phyloP scores from a whole-genome alignment of 306 rosid genomes.

The Acacia confusa region DNA sequence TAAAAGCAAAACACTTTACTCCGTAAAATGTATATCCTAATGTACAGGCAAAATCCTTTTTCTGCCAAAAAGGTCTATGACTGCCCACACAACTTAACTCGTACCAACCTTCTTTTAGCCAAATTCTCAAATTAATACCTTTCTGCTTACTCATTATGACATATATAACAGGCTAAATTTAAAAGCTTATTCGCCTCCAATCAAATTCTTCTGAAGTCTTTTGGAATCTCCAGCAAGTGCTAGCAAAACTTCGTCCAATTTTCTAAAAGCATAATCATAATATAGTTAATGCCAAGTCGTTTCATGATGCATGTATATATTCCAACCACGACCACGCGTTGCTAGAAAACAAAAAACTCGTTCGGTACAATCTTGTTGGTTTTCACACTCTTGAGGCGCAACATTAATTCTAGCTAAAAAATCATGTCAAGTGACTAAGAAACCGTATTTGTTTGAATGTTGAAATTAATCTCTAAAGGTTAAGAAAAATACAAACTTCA shows the following conservation, averaged over 20 bases:
- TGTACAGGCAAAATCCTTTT: constrained; percentile 34
- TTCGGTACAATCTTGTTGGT: constrained; percentile 23
- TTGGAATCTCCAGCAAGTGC: constrained; percentile 35
- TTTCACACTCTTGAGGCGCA: constrained; percentile 29
- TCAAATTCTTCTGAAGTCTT: constrained; percentile 55
- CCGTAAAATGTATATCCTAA: constrained; percentile 32
- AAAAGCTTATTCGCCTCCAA: constrained; percentile 44
- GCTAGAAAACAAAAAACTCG: constrained; percentile 29
- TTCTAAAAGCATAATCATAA: constrained; percentile 43
- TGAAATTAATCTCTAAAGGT: not conserved
- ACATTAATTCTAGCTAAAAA: not conserved
- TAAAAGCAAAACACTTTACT: constrained; percentile 34
- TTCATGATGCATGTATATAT: not conserved
- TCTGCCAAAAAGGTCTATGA: constrained; percentile 25
- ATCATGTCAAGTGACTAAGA: constrained; percentile 12
- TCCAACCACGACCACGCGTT: constrained; percentile 31
- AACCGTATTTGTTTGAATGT: not conserved
- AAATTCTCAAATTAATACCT: constrained; percentile 35
- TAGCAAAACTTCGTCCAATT: constrained; percentile 23
- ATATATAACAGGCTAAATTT: not conserved
- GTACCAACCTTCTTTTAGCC: constrained; percentile 49
- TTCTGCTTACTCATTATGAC: constrained; percentile 31
- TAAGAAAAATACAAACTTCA: not conserved
- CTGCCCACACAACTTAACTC: constrained; percentile 46
- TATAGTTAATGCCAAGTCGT: constrained; percentile 6